Base-by-base conservation (phyloP, 805 yeast species). In the Yamadazyma endophytica region DNA sequence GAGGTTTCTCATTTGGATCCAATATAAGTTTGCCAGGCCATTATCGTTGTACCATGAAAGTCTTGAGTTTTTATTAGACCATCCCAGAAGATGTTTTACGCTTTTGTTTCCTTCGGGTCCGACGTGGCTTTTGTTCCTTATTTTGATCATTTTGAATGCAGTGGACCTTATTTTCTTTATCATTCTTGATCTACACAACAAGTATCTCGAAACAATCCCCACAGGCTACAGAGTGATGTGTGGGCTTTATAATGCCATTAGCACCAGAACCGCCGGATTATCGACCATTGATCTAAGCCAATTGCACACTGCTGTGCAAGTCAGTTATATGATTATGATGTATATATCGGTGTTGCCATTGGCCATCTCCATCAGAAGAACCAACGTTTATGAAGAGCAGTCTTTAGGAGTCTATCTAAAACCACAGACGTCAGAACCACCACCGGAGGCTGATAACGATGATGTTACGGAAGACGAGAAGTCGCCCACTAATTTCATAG, bases 381-480 rank as follows among this genome's bases (percentile, higher is more conserved):
- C 98, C 13, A 92, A 92, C 54, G 99, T 92, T 33, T 92, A 92
- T 61, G 99, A 92, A 54, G 98, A 92, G 50, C 97, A 88, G 52
- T 84, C 96, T 0, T 61, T 92, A 35, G 98, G 98, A n/a, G 73
- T 88, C n/a, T 89, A 85, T 50, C 49, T 61, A 11, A 51, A 50
- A 25, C 70, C 61, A n/a, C 56, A 57, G 6, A 23, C 30, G 6
- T 28, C 26, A 13, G 52, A 53, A 3, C n/a, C n/a, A n/a, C n/a
- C n/a, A n/a, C n/a, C n/a, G n/a, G n/a, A n/a, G n/a, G n/a, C n/a
- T n/a, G n/a, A n/a, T n/a, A 55, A 50, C 23, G 56, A 47, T 13
- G 44, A 45, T 9, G 51, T 44, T 2, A 48, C 43, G 4, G 67
- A 61, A 5, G 44, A 48, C 4, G 66, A 70, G 12, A 65, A 61